Percentiles rank a stretch among this genome's conserved stretches.
phyloP scores from a whole-genome alignment of 2,329 filamentous ascomycete species.

The Colletotrichum costaricense region DNA sequence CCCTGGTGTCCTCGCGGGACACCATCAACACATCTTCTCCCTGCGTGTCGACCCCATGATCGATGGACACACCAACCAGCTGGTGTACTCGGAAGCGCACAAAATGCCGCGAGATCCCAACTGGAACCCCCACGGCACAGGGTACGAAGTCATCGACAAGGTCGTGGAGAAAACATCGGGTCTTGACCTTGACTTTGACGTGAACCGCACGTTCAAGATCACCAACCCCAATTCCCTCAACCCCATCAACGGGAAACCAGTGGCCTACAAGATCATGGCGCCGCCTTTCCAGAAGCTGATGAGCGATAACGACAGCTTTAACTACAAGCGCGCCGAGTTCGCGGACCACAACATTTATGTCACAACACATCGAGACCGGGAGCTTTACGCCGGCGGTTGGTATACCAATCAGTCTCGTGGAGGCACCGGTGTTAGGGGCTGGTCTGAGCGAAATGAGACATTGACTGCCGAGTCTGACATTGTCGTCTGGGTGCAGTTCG shows the following conservation, averaged over 20 bases:
- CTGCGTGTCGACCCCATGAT: constrained; percentile 72
- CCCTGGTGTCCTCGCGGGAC: constrained; percentile 56
- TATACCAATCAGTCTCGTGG: constrained; percentile 33
- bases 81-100: constrained; percentile 59
- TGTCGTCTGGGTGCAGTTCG: constrained; percentile 67
- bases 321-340: constrained; percentile 34
- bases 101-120: constrained; percentile 26
- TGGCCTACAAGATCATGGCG: constrained; percentile 35
- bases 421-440: constrained; percentile 22
- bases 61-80: constrained; percentile 65
- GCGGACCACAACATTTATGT: constrained; percentile 34
- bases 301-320: constrained; percentile 29
- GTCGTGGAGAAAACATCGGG: constrained; percentile 22
- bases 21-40: constrained; percentile 84
- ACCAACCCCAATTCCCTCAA: constrained; percentile 33
- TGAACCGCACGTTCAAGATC: constrained; percentile 33
- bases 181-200: constrained; percentile 19
- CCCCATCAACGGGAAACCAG: constrained; percentile 33
- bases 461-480: constrained; percentile 22
- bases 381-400: constrained; percentile 33
- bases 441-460: constrained; percentile 27
- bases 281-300: constrained; percentile 32
- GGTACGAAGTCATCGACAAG: constrained; percentile 26
- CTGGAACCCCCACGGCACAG: constrained; percentile 33
- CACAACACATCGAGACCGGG: constrained; percentile 26